Evolutionary conservation across 1,139 yeast genomes (phyloP), one percentile per base, ranked within the genome.

Genomic region (Scheffersomyces lignicola): DNA sequence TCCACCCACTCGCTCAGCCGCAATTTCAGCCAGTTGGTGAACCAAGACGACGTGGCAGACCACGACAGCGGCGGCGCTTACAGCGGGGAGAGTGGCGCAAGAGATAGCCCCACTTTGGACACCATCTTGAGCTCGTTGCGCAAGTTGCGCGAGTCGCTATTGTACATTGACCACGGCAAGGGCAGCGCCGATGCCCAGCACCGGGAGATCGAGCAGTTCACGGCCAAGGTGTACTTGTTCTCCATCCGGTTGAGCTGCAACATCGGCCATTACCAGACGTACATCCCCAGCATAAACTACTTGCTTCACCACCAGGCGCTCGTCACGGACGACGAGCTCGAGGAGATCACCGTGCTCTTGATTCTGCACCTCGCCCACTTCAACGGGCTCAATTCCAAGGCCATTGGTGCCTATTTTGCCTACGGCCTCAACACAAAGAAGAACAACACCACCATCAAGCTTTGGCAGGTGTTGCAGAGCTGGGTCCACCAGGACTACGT

Each of bases 61-160:
- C 12, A 28, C 24, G 13, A 22, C 18, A 13, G 17, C 3, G 18
- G 10, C 5, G 10, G 4, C 12, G 10, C 18, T 12, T 20, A 10
- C 23, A 3, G n/a, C 13, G 18, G 9, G 21, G 28, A 7, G 7
- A n/a, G 7, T 7, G 28, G 16, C 14, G 10, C 14, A 7, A 11
- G 16, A 24, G 14, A 26, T 5, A 14, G 18, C 5, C 13, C 16
- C n/a, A 7, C 6, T n/a, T 48, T 65, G 14, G 65, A 60, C 23
- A 43, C 56, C 2, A 59, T 65, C 2, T 46, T 65, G 14, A 25
- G 43, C 14, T 57, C 64, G 5, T 46, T 69, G 9, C 48, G 75
- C 27, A 79, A 78, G 45, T 56, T 80, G 7, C 48, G 87, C 34
- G 86, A 80, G 48, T 73, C 83, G 2, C 46, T 80, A 24, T 47